These are phyloP conservation scores for Massospora cicadina DNA, from an alignment of 371 early-diverging fungal genomes.

Conservation along the genomic window DNA sequence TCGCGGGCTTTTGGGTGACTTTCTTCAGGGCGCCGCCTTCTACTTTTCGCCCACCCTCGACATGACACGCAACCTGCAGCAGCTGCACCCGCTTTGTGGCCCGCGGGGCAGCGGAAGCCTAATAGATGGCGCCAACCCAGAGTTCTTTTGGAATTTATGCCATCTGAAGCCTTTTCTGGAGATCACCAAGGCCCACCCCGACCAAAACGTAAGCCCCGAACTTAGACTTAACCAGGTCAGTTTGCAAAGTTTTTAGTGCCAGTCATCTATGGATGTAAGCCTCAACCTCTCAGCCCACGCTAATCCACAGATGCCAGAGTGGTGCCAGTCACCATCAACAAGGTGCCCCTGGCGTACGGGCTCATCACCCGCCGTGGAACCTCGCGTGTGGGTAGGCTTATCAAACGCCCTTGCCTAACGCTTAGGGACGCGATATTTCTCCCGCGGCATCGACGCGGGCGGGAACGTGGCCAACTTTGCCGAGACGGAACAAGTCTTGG, in stretches of 20 bases:
- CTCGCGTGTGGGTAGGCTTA: slow-evolving; percentile 36
- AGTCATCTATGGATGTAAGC: slow-evolving; percentile 76
- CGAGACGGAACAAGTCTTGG: slow-evolving; percentile 92
- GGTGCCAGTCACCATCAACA: slow-evolving; percentile 29
- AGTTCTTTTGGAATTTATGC: slow-evolving; percentile 82
- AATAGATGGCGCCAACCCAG: slow-evolving; percentile 45
- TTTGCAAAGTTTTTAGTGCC: slow-evolving; percentile 66
- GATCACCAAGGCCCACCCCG: slow-evolving; percentile 17
- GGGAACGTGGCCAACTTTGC: slow-evolving; percentile 96
- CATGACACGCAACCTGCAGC: slow-evolving; percentile 65
- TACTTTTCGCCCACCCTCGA: slow-evolving; percentile 79
- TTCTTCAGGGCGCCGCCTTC: slow-evolving; percentile 46
- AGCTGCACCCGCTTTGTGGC: slow-evolving; percentile 24
- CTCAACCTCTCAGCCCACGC: slow-evolving; percentile 1
- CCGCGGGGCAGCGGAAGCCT: not conserved
- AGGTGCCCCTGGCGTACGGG: slow-evolving; percentile 41
- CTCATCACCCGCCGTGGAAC: slow-evolving; percentile 71
- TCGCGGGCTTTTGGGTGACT: slow-evolving; percentile 42
- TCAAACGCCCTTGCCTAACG: not conserved
- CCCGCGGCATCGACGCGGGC: slow-evolving; percentile 81
- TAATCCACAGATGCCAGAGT: slow-evolving; percentile 30
- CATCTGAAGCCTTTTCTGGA: slow-evolving; percentile 46
- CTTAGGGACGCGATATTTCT: slow-evolving; percentile 74
- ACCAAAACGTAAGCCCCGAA: slow-evolving; percentile 24
- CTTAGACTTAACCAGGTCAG: slow-evolving; percentile 17